These are phyloP conservation scores for Termitomyces sp. DNA, from an alignment of 1,284 basidiomycete genomes.

Conservation along the genomic window DNA sequence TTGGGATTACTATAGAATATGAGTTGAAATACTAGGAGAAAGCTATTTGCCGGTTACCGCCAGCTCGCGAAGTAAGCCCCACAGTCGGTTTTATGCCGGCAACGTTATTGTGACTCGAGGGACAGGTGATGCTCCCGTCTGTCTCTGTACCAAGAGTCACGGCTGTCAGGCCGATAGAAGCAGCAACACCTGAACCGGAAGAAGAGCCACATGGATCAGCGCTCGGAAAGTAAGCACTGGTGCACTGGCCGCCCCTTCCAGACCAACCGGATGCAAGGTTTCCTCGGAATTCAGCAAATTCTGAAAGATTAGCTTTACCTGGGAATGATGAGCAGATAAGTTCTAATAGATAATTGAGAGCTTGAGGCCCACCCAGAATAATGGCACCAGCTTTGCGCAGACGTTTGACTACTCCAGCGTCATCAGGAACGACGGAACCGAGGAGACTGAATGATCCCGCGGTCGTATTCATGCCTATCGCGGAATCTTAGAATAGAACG, in stretches of 20 bases:
- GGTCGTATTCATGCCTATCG: conserved; percentile 60
- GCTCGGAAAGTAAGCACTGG: conserved; percentile 55
- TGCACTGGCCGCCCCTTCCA: conserved; percentile 60
- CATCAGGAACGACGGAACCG: conserved; percentile 55
- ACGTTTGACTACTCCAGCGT: conserved; percentile 57
- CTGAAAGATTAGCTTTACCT: conserved; percentile 59
- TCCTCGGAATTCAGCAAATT: conserved; percentile 60
- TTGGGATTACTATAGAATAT: conserved; percentile 45
- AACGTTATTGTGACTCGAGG: conserved; percentile 47
- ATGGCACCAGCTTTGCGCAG: conserved; percentile 65
- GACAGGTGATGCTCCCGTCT: conserved; percentile 59
- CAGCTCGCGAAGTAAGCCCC: conserved; percentile 56
- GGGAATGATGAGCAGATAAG: neutral
- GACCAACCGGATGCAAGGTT: conserved; percentile 58
- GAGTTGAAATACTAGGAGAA: neutral
- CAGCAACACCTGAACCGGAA: conserved; percentile 57
- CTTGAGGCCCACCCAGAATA: conserved; percentile 40
- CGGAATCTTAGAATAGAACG: neutral
- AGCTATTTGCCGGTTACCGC: conserved; percentile 36
- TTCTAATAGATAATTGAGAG: neutral
- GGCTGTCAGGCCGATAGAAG: conserved; percentile 58
- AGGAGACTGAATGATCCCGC: conserved; percentile 58
- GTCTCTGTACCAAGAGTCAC: conserved; percentile 63
- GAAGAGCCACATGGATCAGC: conserved; percentile 64
- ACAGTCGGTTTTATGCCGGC: conserved; percentile 61